Evolutionary conservation across 1,284 basidiomycete genomes (phyloP).

Genomic region (Tranzscheliella williamsii): DNA sequence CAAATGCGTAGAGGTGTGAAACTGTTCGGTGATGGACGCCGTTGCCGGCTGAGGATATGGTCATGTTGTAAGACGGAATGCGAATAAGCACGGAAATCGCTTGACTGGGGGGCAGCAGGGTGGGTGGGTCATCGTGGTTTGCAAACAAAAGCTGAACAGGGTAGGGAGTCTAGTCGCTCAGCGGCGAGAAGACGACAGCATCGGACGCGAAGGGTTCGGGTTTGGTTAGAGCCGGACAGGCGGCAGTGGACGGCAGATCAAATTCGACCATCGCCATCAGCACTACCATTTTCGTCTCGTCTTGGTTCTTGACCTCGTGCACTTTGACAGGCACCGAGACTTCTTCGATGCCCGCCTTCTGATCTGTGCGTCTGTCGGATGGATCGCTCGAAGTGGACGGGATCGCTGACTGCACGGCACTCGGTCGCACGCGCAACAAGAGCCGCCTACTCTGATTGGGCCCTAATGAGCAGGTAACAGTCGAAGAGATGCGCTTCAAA

Average conservation of each 20-base stretch:
- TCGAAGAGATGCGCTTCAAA: constrained; percentile 42
- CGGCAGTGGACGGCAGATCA: constrained; percentile 3
- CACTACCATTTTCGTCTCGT: constrained; percentile 52
- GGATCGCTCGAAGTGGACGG: constrained; percentile 20
- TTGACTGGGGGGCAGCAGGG: too few relatives aligned
- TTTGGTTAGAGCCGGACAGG: neutral
- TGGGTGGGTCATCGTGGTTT: too few relatives aligned
- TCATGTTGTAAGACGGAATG: too few relatives aligned
- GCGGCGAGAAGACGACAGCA: constrained; percentile 21
- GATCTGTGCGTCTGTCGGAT: constrained; percentile 21
- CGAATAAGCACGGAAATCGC: too few relatives aligned
- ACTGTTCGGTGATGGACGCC: too few relatives aligned
- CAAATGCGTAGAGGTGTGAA: too few relatives aligned
- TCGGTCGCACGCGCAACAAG: constrained; percentile 49
- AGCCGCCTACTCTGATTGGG: constrained; percentile 51
- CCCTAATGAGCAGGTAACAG: constrained; percentile 48
- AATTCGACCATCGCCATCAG: constrained; percentile 38
- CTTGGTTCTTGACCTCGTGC: constrained; percentile 59
- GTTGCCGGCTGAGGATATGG: too few relatives aligned
- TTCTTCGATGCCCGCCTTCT: constrained; percentile 32
- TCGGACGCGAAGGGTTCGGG: constrained; percentile 12
- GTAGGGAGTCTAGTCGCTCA: neutral
- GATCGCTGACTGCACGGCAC: constrained; percentile 22
- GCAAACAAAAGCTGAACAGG: too few relatives aligned
- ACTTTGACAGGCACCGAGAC: constrained; percentile 45